Conservation (phyloP, 2,329 filamentous ascomycete genomes). For the Fusarium ambrosium region DNA sequence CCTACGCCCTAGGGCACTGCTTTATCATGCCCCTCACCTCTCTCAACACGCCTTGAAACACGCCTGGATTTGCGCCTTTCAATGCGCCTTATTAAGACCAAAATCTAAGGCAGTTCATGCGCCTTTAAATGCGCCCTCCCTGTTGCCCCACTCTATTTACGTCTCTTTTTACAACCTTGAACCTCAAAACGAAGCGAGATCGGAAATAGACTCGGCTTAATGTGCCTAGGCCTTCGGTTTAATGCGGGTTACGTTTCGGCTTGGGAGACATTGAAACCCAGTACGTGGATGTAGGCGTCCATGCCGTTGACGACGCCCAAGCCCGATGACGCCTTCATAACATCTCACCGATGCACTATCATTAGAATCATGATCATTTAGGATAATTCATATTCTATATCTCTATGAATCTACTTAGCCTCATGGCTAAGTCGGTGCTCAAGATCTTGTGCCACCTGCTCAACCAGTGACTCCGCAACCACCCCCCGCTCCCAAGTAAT, state of each 20-base stretch:
- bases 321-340: background rate
- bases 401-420: background rate
- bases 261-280: background rate
- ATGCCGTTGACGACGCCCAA: background rate
- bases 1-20: background rate
- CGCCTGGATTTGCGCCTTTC: background rate
- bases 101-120: background rate
- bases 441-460: background rate
- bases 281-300: background rate
- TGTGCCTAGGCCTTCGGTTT: background rate
- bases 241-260: background rate
- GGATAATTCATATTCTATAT: rapidly evolving
- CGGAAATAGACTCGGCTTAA: background rate
- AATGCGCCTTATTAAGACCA: background rate
- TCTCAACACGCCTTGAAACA: background rate
- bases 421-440: background rate
- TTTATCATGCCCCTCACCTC: background rate
- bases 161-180: no score
- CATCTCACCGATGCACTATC: background rate
- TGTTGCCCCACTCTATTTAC: background rate
- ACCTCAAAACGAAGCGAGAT: no score
- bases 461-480: slow-evolving; percentile 8
- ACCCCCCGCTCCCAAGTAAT: slow-evolving; percentile 25
- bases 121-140: background rate
- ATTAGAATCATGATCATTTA: background rate